phyloP scores from a whole-genome alignment of 2,329 filamentous ascomycete species.

The Didymosphaeria variabile region DNA sequence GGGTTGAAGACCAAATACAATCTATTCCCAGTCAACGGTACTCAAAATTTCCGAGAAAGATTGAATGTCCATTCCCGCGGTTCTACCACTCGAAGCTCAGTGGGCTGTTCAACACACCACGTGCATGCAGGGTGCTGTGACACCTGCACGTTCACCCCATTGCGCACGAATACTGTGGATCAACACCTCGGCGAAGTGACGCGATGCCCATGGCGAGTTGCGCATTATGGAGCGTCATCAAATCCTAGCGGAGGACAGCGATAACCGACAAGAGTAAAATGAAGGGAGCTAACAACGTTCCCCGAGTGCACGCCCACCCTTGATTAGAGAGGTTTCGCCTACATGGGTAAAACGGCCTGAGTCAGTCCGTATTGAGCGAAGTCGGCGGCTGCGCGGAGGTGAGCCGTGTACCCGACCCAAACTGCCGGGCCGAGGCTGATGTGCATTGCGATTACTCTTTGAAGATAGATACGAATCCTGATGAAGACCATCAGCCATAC shows the following conservation, averaged over 20 bases:
- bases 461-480: neutral
- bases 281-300: neutral
- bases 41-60: neutral
- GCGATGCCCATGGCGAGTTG: neutral
- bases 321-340: neutral
- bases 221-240: neutral
- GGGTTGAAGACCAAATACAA: neutral
- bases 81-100: neutral
- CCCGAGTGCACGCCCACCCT: neutral
- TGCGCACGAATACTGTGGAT: neutral
- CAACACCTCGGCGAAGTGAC: neutral
- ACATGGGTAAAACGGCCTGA: neutral
- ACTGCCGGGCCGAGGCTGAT: neutral
- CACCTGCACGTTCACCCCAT: neutral
- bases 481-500: neutral
- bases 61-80: neutral
- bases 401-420: neutral
- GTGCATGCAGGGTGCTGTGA: neutral
- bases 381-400: neutral
- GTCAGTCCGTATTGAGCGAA: neutral
- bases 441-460: neutral
- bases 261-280: no score
- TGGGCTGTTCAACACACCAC: neutral
- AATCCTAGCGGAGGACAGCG: neutral
- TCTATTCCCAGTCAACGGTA: neutral